Conservation (phyloP, 208 protist genomes). For the Acanthamoeba pearcei region DNA sequence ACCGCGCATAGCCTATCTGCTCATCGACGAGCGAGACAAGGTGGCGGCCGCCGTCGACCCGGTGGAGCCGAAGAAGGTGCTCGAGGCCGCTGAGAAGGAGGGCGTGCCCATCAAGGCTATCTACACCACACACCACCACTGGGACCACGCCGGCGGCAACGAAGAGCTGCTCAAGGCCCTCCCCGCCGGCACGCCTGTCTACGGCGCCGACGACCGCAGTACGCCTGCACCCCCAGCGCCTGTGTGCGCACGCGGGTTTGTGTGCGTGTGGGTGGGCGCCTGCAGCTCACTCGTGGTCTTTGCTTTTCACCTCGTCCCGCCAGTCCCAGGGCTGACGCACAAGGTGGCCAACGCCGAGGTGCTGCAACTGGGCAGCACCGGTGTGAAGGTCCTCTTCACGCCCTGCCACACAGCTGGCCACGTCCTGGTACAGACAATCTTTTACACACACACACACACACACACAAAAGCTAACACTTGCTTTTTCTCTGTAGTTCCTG, state of each 20-base stretch:
- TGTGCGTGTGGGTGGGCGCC: no score
- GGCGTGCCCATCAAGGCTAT: constrained; percentile 84
- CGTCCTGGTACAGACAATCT: constrained; percentile 86
- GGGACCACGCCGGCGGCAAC: constrained; percentile 95
- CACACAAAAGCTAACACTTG: no score
- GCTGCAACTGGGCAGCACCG: constrained; percentile 87
- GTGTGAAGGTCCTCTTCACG: constrained; percentile 90
- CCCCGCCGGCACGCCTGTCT: constrained; percentile 81
- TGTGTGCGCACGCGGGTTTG: not conserved
- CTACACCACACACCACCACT: constrained; percentile 96
- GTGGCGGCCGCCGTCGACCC: constrained; percentile 89
- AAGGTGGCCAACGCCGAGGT: constrained; percentile 88
- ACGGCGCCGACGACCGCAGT: constrained; percentile 90
- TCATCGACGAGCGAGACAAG: constrained; percentile 59
- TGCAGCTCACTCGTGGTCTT: no score
- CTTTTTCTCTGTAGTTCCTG: constrained; percentile 68
- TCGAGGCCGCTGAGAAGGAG: constrained; percentile 83
- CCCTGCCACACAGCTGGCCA: constrained; percentile 94
- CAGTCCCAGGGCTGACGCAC: constrained; percentile 87
- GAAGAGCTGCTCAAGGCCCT: constrained; percentile 78
- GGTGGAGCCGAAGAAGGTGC: constrained; percentile 88
- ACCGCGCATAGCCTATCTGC: constrained; percentile 20
- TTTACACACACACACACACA: not conserved
- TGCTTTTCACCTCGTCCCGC: constrained; percentile 41
- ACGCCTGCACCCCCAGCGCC: not conserved